A percentile compares a stretch with the other conserved stretches of the same genome.
These are phyloP conservation scores for Sphaerulina musiva DNA, from an alignment of 2,329 filamentous ascomycete genomes.

Conservation along the genomic window DNA sequence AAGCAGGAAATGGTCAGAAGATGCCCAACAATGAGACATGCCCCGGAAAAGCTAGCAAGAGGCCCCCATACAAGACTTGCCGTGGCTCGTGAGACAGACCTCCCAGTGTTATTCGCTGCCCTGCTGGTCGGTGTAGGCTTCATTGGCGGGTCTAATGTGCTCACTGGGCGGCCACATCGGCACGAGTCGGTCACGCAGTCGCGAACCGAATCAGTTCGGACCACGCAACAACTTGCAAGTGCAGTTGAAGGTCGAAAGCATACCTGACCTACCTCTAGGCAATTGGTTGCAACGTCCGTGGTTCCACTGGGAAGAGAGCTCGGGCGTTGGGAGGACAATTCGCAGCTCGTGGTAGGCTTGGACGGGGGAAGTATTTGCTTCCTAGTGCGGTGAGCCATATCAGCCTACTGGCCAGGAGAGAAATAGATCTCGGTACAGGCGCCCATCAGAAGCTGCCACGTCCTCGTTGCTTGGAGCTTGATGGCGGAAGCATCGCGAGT, in stretches of 20 bases:
- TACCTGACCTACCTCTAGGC: constrained; percentile 14
- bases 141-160: constrained; percentile 18
- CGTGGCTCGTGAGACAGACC: constrained; percentile 1
- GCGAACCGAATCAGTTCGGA: constrained; percentile 10
- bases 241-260: constrained; percentile 2
- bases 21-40: constrained; percentile 5
- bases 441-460: constrained; percentile 29
- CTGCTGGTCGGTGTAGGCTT: constrained; percentile 18
- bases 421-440: constrained; percentile 16
- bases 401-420: constrained; percentile 22
- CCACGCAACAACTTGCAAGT: constrained; percentile 4
- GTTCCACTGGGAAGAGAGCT: constrained; percentile 5
- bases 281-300: constrained; percentile 16
- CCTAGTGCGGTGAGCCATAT: constrained; percentile 15
- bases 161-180: constrained; percentile 4
- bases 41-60: constrained; percentile 10
- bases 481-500: constrained; percentile 15
- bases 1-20: constrained; percentile 10
- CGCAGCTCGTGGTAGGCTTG: constrained; percentile 13
- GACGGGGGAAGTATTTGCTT: constrained; percentile 4
- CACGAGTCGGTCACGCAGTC: constrained; percentile 12
- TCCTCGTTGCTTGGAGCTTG: constrained; percentile 19
- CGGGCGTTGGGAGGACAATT: neutral
- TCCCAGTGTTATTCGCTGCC: constrained; percentile 2
- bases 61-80: constrained; percentile 3